Conservation (phyloP, 371 early-diverging fungal species). For the Rhizopus microsporus region DNA sequence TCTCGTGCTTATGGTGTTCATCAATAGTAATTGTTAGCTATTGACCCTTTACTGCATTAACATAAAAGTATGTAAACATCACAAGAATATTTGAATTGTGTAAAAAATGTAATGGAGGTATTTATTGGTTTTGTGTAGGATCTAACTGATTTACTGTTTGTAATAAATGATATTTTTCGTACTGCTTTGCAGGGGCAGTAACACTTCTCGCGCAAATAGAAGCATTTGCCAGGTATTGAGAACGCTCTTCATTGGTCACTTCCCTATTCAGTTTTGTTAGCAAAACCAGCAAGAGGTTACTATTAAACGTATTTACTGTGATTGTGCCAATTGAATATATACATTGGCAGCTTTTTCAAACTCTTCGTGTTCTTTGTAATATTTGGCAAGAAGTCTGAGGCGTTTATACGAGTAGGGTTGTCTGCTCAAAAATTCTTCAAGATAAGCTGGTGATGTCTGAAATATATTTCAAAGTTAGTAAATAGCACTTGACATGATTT, state of each 20-base stretch:
- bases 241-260: conserved; percentile 7
- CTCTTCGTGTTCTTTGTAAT: conserved; percentile 25
- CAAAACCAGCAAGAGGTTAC: not conserved
- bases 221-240: conserved; percentile 15
- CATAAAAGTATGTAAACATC: no score
- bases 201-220: conserved; percentile 22
- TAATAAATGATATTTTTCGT: conserved; percentile 19
- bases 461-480: not conserved
- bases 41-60: no score
- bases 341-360: conserved; percentile 36
- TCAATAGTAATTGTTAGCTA: no score
- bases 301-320: conserved; percentile 21
- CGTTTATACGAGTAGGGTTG: conserved; percentile 28
- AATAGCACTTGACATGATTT: not conserved
- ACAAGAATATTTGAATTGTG: no score
- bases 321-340: conserved; percentile 18
- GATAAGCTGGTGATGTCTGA: conserved; percentile 23
- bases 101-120: no score
- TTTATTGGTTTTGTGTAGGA: no score
- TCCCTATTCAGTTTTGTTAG: not conserved
- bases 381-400: conserved; percentile 29
- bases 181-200: conserved; percentile 22
- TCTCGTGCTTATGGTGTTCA: no score
- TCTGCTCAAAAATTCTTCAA: conserved; percentile 30
- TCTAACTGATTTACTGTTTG: conserved; percentile 6